Evolutionary conservation across 1,284 basidiomycete species (phyloP).

Genomic region (Malassezia sp.): DNA sequence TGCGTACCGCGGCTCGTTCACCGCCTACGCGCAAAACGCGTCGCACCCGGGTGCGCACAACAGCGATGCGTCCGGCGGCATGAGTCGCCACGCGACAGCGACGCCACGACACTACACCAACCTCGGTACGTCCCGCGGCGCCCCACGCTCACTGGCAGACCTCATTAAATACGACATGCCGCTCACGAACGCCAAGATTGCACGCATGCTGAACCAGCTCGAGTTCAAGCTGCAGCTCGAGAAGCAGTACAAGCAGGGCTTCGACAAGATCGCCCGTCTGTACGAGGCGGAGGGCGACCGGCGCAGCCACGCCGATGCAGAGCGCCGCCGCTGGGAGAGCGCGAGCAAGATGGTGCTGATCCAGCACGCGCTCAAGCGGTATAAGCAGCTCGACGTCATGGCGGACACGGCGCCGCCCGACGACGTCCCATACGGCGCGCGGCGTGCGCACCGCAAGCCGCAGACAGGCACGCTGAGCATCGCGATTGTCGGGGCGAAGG

Average conservation of each 20-base stretch:
- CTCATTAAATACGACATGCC: conserved; percentile 95
- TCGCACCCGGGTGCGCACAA: neutral
- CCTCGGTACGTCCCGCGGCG: too few species aligned
- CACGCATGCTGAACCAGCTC: conserved; percentile 93
- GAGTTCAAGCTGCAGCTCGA: conserved; percentile 99
- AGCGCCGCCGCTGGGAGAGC: conserved; percentile 82
- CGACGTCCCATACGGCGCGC: conserved; percentile 54
- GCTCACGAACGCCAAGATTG: conserved; percentile 89
- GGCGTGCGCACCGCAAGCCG: conserved; percentile 80
- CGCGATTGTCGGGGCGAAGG: conserved; percentile 74
- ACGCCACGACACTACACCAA: conserved; percentile 8
- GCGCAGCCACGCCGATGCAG: conserved; percentile 59
- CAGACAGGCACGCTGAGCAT: conserved; percentile 85
- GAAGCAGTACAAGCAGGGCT: conserved; percentile 93
- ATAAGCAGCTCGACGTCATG: conserved; percentile 88
- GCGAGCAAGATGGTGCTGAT: conserved; percentile 92
- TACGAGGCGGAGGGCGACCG: conserved; percentile 94
- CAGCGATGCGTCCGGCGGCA: neutral
- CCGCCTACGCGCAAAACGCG: neutral
- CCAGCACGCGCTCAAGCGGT: conserved; percentile 79
- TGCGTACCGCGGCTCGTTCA: conserved; percentile 8
- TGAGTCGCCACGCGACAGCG: neutral
- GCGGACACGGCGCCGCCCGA: conserved; percentile 54
- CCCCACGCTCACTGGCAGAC: too few species aligned
- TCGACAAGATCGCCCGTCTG: conserved; percentile 87